Conservation (phyloP, 73 alveolate species). For the Paramecium sexaurelia region DNA sequence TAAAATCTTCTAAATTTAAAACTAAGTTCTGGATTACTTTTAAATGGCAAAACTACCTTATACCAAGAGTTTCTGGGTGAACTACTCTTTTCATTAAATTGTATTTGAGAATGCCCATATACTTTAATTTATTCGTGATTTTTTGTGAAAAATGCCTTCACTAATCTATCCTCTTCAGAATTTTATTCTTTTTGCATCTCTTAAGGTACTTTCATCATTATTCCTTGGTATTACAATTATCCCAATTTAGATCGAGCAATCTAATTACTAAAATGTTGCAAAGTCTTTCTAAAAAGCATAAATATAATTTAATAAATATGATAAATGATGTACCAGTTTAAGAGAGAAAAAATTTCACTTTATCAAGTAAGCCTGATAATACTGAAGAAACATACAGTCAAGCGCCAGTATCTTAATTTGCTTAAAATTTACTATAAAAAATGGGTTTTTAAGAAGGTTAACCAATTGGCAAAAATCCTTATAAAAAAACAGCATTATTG, state of each 20-base stretch:
- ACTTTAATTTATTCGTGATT: background rate
- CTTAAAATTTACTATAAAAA: background rate
- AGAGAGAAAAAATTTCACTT: background rate
- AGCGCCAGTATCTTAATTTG: constrained; percentile 1
- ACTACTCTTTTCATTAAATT: background rate
- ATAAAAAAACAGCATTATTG: background rate
- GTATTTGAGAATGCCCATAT: background rate
- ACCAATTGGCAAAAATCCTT: background rate
- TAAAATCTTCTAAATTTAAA: constrained; percentile 10
- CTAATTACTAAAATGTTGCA: background rate
- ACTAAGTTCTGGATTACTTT: background rate
- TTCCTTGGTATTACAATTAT: background rate
- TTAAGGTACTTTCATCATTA: background rate
- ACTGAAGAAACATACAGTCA: background rate
- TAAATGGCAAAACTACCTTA: constrained; percentile 21
- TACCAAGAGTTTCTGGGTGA: constrained; percentile 12
- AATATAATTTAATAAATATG: background rate
- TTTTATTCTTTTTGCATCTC: background rate
- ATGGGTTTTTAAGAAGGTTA: constrained; percentile 21
- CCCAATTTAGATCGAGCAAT: background rate
- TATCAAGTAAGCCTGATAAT: background rate
- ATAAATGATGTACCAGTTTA: background rate
- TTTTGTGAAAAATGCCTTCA: constrained; percentile 11
- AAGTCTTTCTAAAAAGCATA: background rate
- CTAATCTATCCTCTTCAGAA: constrained; percentile 10